Evolutionary conservation across 2,329 filamentous ascomycete genomes (phyloP), one percentile per base, ranked within the genome.

Genomic region (Dothideomycetes sp.): DNA sequence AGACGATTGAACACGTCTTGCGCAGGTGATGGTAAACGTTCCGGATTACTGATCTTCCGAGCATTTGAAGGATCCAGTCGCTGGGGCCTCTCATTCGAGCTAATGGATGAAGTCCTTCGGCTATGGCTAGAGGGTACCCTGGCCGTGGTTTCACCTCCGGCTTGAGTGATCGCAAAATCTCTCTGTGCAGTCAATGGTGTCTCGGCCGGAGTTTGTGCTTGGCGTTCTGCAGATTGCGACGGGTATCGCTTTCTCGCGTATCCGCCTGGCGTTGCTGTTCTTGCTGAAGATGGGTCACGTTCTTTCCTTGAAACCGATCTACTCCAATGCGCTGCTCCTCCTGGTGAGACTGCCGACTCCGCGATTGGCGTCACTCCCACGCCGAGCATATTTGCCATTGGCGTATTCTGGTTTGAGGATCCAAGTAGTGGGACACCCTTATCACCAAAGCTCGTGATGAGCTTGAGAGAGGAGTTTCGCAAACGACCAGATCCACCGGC

Each of bases 361-460:
- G 83, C 81, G 52, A 95, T 95, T 0, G 89, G 89, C 0, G 89
- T 96, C 1, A 84, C 74, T n/a, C 82, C 85, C 1, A 79, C 79
- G 8, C 61, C 65, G 43, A 83, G 83, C 48, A 87, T 81, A 22
- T 39, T 41, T 15, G 38, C 30, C 45, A 47, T 45, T 0, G 87
- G 87, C 0, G 87, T 94, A 76, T n/a, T 38, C 14, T 36, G 33
- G 8, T 36, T 19, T 16, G 19, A n/a, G 3, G 36, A 19, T 19
- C 61, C 84, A 78, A 59, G 76, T 78, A 79, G 75, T 45, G 80
- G 79, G 4, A 68, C 65, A 4, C 63, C 64, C 34, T 69, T 68
- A 35, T 79, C 75, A 5, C 78, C 82, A 52, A 98, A 96, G 0
- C 83, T 81, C 0, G 91, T 96, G 52, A 96, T 93, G 2, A 96